Base-by-base conservation (phyloP, 2,329 filamentous ascomycete genomes). In the Tolypocladium ovalisporum region DNA sequence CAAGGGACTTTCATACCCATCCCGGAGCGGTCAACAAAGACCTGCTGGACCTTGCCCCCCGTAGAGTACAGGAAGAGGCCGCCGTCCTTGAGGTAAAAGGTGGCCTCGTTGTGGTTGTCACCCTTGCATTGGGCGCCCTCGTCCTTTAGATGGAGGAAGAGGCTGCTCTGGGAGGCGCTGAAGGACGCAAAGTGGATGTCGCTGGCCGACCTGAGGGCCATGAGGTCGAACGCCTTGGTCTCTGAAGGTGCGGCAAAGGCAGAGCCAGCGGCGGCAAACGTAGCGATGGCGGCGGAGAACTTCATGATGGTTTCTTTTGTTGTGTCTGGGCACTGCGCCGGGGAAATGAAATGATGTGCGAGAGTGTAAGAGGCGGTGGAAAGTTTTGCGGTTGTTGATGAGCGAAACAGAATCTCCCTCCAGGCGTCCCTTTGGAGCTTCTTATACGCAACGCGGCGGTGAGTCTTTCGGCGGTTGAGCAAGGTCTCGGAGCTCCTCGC, bases 21-120 rank as follows among this genome's bases (percentile, higher is more conserved):
- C 64, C 80, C 81, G 52, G 79, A 82, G 51, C 78, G 76, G 67
- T 85, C 81, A 44, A 77, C 76, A 61, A 65, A 84, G 54, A 80
- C 58, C 63, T 77, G 69, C 71, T 85, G 82, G 3, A 70, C 68
- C 37, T 61, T 71, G 5, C 68, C 71, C 27, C 70, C 69, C 32
- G 64, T 61, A 37, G 73, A 62, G 61, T 74, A 82, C 36, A 86
- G 75, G 65, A 68, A 76, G 34, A 83, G 73, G 51, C 71, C 71
- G 52, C 71, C 71, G 52, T 79, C 70, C 44, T 73, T 55, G 62
- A 84, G 68, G 62, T 71, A 70, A 68, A 85, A 82, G 44, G 75
- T 80, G 54, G 80, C 82, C 39, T 64, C 68, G 60, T 75, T 68
- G 44, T 69, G 63, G n/a, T 66, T 59, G 35, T 65, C 65, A 44